Evolutionary conservation across 768 basidiomycete species (phyloP), one percentile per base, ranked within the genome.

Genomic region (Phlebiopsis flavidoalba): DNA sequence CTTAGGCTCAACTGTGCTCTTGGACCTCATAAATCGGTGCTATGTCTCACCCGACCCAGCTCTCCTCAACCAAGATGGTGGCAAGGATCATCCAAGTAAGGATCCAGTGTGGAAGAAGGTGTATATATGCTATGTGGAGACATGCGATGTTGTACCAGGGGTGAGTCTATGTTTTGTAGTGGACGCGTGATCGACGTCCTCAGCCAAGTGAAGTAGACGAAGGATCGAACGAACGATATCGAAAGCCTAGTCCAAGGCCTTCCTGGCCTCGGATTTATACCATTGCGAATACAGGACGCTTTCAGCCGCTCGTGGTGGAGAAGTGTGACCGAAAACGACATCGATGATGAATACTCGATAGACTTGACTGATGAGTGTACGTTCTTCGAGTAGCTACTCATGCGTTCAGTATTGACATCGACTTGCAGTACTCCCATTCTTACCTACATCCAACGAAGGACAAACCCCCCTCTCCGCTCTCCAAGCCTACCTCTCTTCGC

Each of bases 221-320:
- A 67, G 61, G 84, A 88, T 66, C 75, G 79, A 64, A 85, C 79
- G 0, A 76, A 83, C 22, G 83, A 83, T 35, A 75, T 87, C 19
- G 73, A 72, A 17, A 64, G 69, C 1, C 67, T 78, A n/a, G 75
- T 88, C 15, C 68, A 76, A 45, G 70, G 72, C n/a, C 84, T 86
- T 58, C 71, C 74, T 5, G 74, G 72, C 36, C 74, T 87, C 62
- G 81, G 85, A 21, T 87, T 89, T 60, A 68, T 89, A 37, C 77
- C 84, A 1, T 68, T 92, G 50, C 81, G 83, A 12, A 69, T 93
- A 51, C 89, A 93, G 71, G 80, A 90, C 70, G 89, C 88, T 0
- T 93, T 93, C 67, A 84, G 88, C 67, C 69, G 70, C 17, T 64
- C 69, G 15, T 91, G 89, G 89, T 91, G 89, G 89, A 65, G 74